Base-by-base conservation (phyloP, 2,329 filamentous ascomycete species). In the Microascus cirrosus region DNA sequence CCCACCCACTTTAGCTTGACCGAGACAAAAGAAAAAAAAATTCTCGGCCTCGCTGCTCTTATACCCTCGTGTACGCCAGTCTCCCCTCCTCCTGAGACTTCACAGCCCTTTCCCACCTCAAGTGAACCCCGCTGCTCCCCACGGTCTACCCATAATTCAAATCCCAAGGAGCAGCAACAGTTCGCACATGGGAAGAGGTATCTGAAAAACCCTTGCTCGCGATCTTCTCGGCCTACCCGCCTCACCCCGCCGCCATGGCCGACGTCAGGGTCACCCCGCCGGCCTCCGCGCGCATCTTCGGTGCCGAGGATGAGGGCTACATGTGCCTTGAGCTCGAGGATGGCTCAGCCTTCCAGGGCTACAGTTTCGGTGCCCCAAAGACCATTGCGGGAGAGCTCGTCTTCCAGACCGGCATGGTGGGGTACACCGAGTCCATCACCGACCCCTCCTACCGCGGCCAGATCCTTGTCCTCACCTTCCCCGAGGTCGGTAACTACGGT, bases 321-420 rank as follows among this genome's bases (percentile, higher is more conserved):
- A 81, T 95, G 76, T 88, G 87, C 71, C 87, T 99, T 64, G 93
- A 99, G 79, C 86, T 99, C 65, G 82, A 94, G 73, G 92, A 97
- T 78, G 91, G 92, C 73, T 84, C 87, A 59, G 83, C 90, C 69
- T 95, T 91, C 79, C 89, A 95, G 71, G 94, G 94, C 65, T 91
- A 90, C 78, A 96, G 91, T 81, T 99, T 99, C 71, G 94, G 94
- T 74, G 92, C 93, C 62, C 81, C 90, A 69, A 96, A 92, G 82
- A 96, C 90, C 77, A 85, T 95, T 68, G 89, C 93, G 64, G 94
- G 94, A 72, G 94, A 99, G 80, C 81, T 99, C 71, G 94, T 99
- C 75, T 99, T 99, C 78, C 93, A 97, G 81, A 99, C 94, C 59
- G 94, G 94, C 74, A 96, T 97, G 92, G 94, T 97, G 66, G 94